These are phyloP conservation scores for Linum usitatissimum DNA, from an alignment of 345 rosid species.

Conservation along the genomic window DNA sequence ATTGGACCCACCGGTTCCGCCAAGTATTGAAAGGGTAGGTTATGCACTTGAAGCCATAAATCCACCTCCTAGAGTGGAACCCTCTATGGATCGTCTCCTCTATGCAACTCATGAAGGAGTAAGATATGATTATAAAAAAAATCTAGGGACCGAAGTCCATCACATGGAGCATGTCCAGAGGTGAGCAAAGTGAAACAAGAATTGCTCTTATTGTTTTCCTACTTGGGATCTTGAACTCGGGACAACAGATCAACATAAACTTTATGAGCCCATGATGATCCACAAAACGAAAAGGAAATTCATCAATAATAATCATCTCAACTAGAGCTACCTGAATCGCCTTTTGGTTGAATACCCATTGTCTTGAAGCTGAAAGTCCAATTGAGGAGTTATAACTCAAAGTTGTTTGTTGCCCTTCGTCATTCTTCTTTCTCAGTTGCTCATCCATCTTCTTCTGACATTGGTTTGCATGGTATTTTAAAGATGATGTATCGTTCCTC, in stretches of 20 bases:
- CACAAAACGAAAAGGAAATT: neutral
- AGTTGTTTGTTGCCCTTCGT: too few relatives aligned
- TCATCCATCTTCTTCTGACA: neutral
- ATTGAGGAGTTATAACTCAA: neutral
- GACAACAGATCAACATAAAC: neutral
- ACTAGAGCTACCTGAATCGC: neutral
- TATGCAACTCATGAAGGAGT: too few relatives aligned
- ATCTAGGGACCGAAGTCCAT: too few relatives aligned
- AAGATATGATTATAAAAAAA: too few relatives aligned
- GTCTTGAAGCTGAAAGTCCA: neutral
- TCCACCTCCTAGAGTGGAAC: too few relatives aligned
- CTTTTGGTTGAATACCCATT: neutral
- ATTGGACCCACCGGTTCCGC: too few relatives aligned
- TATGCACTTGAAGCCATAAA: too few relatives aligned
- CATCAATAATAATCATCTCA: neutral
- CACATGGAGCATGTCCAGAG: too few relatives aligned
- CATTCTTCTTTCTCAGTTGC: neutral
- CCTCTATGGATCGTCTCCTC: too few relatives aligned
- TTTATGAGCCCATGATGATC: neutral
- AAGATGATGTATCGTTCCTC: neutral
- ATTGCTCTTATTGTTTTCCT: neutral
- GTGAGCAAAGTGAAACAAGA: too few relatives aligned
- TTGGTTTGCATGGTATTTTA: neutral
- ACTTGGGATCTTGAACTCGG: neutral
- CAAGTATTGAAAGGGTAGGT: too few relatives aligned